Conservation (phyloP, 1,284 basidiomycete species). For the Ceratobasidium sp. region DNA sequence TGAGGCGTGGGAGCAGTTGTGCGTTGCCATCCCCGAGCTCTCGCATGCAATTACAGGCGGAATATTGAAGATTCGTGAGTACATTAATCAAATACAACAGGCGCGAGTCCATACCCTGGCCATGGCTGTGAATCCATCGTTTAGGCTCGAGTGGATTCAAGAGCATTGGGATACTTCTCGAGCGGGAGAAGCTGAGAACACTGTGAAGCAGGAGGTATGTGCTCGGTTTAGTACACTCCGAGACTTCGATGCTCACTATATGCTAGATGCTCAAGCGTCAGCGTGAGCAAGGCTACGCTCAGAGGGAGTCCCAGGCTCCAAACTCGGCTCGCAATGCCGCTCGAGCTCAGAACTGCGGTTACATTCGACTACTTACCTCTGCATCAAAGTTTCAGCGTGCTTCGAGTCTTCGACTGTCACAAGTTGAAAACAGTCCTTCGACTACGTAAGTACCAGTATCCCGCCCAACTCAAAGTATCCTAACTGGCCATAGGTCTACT, state of each 20-base stretch:
- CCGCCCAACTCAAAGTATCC: background rate
- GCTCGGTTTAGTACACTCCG: background rate
- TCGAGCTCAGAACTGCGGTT: constrained; percentile 7
- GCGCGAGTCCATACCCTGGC: background rate
- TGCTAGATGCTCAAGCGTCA: background rate
- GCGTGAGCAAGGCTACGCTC: no score
- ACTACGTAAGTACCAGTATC: background rate
- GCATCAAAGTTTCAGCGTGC: background rate
- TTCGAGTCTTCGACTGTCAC: background rate
- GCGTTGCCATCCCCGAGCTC: constrained; percentile 14
- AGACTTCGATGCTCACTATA: background rate
- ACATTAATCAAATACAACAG: background rate
- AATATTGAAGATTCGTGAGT: background rate
- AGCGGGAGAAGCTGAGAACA: background rate
- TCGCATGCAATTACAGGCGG: background rate
- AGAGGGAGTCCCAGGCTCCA: background rate
- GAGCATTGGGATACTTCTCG: background rate
- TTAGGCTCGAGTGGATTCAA: constrained; percentile 11
- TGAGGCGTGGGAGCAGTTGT: background rate
- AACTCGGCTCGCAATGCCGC: background rate
- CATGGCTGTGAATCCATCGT: constrained; percentile 16
- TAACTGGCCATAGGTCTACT: background rate
- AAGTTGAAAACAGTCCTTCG: background rate
- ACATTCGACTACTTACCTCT: background rate
- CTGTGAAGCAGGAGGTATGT: background rate